Conservation (phyloP, 2,329 filamentous ascomycete species). For the Fusarium sp. region DNA sequence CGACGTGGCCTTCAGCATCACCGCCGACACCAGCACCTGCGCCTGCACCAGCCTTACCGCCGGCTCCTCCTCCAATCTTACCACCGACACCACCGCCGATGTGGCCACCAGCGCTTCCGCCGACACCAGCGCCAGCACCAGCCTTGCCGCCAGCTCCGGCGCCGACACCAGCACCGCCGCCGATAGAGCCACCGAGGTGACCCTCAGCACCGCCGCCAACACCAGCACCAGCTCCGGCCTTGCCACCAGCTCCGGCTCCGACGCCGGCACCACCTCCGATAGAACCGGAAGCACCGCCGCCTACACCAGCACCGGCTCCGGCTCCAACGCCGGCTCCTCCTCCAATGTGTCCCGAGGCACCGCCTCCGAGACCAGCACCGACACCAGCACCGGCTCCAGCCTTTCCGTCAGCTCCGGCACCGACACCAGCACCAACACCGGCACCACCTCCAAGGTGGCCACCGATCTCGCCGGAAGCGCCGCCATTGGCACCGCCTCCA, state of each 20-base stretch:
- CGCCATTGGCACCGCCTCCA: conserved; percentile 11
- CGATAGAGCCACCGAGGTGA: neutral
- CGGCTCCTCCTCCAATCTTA: neutral
- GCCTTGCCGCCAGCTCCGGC: neutral
- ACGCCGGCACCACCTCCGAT: neutral
- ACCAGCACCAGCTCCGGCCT: conserved; percentile 1
- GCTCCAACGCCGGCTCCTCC: neutral
- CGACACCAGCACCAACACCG: neutral
- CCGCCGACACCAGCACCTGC: neutral
- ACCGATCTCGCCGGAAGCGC: neutral
- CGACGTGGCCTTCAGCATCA: neutral
- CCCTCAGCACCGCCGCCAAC: neutral
- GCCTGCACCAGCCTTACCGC: neutral
- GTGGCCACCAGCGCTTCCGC: neutral
- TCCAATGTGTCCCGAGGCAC: neutral
- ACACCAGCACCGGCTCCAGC: neutral
- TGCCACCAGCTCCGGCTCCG: neutral
- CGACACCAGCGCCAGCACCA: neutral
- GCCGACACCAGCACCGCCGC: neutral
- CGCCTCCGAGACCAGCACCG: neutral
- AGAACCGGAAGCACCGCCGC: neutral
- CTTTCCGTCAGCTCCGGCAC: no score
- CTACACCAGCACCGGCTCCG: neutral
- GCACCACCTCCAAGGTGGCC: conserved; percentile 16
- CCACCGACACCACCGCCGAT: neutral